phyloP scores from a whole-genome alignment of 164 flowering plant genomes.

The Hamamelis virginiana region DNA sequence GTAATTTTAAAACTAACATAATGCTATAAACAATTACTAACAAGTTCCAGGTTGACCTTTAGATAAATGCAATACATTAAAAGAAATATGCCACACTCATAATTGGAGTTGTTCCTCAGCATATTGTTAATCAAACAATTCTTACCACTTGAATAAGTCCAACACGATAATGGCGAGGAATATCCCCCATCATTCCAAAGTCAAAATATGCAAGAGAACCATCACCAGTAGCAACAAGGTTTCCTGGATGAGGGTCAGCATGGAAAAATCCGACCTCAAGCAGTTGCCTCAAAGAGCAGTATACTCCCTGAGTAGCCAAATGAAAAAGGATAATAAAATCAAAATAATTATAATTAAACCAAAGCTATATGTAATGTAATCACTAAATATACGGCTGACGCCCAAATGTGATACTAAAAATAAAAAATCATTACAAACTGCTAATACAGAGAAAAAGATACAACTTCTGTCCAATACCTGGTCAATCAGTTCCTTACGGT shows the following conservation, averaged over 20 bases:
- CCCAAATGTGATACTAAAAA: neutral
- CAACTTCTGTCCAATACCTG: slow-evolving; percentile 45
- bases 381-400: neutral
- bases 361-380: neutral
- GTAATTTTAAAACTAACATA: no score
- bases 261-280: slow-evolving; percentile 98
- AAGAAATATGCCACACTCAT: neutral
- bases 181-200: slow-evolving; percentile 99
- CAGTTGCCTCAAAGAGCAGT: slow-evolving; percentile 88
- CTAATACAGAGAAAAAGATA: neutral
- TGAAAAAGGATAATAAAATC: neutral
- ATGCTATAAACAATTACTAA: no score
- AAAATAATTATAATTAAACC: neutral
- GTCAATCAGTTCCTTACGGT: slow-evolving; percentile 71
- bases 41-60: no score
- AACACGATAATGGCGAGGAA: slow-evolving; percentile 92
- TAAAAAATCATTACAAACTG: neutral
- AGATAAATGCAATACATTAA: no score
- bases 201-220: slow-evolving; percentile 94
- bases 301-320: slow-evolving; percentile 60
- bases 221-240: slow-evolving; percentile 75
- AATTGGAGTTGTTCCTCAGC: neutral
- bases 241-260: slow-evolving; percentile 99
- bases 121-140: neutral
- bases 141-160: slow-evolving; percentile 95